These are phyloP conservation scores for Aspergillus incahuasiensis DNA, from an alignment of 495 filamentous ascomycete species.

Conservation along the genomic window DNA sequence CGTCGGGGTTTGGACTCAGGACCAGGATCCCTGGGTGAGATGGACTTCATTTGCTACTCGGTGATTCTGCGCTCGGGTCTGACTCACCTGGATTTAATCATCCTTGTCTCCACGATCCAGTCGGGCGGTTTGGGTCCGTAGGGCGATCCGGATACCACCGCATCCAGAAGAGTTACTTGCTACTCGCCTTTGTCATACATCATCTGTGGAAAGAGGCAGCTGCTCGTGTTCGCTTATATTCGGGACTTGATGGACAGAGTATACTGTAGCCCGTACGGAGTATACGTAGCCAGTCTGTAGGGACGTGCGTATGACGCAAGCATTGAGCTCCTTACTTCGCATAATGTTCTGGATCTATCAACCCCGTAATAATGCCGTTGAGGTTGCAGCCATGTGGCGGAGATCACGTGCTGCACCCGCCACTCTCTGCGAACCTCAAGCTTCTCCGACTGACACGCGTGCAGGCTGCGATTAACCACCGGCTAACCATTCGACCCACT, in stretches of 20 bases:
- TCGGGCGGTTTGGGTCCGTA: neutral
- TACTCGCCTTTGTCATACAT: neutral
- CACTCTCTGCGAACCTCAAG: neutral
- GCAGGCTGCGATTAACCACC: neutral
- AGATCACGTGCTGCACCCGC: neutral
- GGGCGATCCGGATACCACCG: neutral
- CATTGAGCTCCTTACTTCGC: too few relatives aligned
- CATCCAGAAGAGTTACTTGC: neutral
- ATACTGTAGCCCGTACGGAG: neutral
- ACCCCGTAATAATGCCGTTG: too few relatives aligned
- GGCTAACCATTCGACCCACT: neutral
- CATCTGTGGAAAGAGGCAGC: neutral
- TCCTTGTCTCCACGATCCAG: neutral
- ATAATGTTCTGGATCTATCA: too few relatives aligned
- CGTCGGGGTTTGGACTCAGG: neutral
- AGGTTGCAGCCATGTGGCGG: neutral
- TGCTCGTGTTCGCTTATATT: neutral
- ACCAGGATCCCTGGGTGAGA: neutral
- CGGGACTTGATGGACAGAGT: neutral
- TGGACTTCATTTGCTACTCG: neutral
- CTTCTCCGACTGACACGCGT: neutral
- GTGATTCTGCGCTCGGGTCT: neutral
- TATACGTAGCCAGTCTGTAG: too few relatives aligned
- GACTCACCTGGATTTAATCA: constrained; percentile 1
- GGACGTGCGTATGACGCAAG: too few relatives aligned